Base-by-base conservation (phyloP, 2,329 filamentous ascomycete species). In the Stachybotrys elegans region DNA sequence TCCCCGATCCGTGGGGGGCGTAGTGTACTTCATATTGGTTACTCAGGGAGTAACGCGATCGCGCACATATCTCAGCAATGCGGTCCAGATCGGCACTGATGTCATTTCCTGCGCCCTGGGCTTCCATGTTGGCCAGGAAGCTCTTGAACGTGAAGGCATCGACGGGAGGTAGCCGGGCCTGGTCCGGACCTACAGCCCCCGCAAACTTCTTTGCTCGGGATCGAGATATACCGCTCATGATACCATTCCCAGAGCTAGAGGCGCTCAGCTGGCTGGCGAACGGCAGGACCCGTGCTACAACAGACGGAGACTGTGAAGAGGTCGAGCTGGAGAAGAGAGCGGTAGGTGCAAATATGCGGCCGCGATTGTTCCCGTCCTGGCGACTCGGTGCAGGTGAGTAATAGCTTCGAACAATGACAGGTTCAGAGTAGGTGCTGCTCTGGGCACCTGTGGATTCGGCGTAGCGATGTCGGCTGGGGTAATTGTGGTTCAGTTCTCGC, bases 11-110 rank as follows among this genome's bases (percentile, higher is more conserved):
- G 52, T 83, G 80, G 13, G 80, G 80, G 12, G 75, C 67, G 47
- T 83, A 76, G 51, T 84, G 81, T 6, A 82, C 78, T 54, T 83
- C 81, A 53, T 84, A 83, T 56, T 84, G 80, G 57, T 83, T 82
- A 60, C 79, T 83, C 42, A 84, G 58, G 32, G 79, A 83, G 58
- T 83, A 84, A 35, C 76, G 72, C 12, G 79, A 83, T 25, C 77
- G 71, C 29, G 81, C 81, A 61, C 80, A 84, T 23, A 84, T 84
- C 58, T 84, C 80, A 11, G 81, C 81, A 53, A 84, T 84, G 32
- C 78, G 73, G 48, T 84, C 79, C 40, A 84, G 64, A 53, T 83
- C 78, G 12, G 78, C 68, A 42, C 70, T 70, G 47, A 83, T 78
- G 46, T 76, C 70, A 40, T 63, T 63, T 6, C 62, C 63, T 5